Conservation (phyloP, 2,329 filamentous ascomycete species). For the Aspergillus pseudoviridinutans region DNA sequence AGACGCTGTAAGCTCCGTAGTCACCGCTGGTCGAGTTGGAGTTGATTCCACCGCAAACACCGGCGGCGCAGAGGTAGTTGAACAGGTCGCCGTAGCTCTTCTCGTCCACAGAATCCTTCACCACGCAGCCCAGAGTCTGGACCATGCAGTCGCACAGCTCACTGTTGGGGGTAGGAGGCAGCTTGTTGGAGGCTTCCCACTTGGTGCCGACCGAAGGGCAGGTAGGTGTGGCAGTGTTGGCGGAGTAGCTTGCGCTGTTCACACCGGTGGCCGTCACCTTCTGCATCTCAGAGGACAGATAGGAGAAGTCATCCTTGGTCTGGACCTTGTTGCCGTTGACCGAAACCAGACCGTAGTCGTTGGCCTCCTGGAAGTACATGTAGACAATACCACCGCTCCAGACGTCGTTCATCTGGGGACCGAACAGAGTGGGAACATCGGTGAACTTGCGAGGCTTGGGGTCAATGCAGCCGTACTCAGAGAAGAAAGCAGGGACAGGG, state of each 20-base stretch:
- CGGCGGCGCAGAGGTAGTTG: constrained; percentile 42
- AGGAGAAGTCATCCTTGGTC: constrained; percentile 70
- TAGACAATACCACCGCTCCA: constrained; percentile 98
- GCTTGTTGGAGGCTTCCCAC: constrained; percentile 66
- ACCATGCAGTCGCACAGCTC: constrained; percentile 84
- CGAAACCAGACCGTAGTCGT: constrained; percentile 69
- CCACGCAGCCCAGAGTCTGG: constrained; percentile 66
- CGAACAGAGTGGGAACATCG: constrained; percentile 80
- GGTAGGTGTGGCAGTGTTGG: constrained; percentile 61
- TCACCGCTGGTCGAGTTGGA: constrained; percentile 37
- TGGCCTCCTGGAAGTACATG: constrained; percentile 93
- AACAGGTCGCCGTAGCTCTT: constrained; percentile 63
- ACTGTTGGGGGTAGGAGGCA: constrained; percentile 78
- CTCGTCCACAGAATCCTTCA: constrained; percentile 54
- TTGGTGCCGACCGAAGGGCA: constrained; percentile 65
- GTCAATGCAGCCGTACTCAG: constrained; percentile 94
- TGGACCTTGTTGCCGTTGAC: constrained; percentile 61
- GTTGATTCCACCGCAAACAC: constrained; percentile 37
- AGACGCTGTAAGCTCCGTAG: constrained; percentile 50
- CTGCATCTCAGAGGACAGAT: constrained; percentile 66
- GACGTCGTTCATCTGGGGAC: constrained; percentile 73
- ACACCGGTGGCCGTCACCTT: constrained; percentile 64
- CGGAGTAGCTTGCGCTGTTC: constrained; percentile 66
- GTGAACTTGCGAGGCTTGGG: constrained; percentile 71
- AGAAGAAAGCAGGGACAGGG: constrained; percentile 95